Conservation (phyloP, 1,284 basidiomycete species). For the Ustilago sp. region DNA sequence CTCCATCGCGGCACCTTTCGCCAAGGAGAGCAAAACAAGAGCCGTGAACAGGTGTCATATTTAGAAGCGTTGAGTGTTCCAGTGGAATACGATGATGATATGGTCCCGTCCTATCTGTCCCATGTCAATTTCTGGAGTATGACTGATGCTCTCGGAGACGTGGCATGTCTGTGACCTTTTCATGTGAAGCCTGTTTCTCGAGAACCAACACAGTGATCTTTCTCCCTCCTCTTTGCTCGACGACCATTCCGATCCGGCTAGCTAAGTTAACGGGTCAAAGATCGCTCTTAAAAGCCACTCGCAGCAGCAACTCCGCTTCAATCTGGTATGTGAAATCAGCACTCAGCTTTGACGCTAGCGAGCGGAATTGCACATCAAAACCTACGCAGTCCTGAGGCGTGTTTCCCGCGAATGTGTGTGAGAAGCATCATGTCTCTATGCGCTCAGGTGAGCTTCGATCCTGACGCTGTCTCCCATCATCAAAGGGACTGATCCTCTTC, state of each 20-base stretch:
- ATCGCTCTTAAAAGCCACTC: not conserved
- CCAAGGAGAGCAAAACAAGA: not conserved
- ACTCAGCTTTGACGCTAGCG: not conserved
- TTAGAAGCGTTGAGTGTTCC: too few species aligned
- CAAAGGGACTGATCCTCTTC: not conserved
- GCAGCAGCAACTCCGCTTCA: constrained; percentile 1
- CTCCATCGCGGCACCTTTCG: not conserved
- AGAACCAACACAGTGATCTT: not conserved
- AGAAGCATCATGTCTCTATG: not conserved
- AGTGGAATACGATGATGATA: not conserved
- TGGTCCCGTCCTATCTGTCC: not conserved
- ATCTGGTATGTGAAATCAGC: not conserved
- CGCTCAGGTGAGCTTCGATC: not conserved
- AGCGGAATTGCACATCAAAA: constrained; percentile 1
- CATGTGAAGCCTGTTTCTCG: not conserved
- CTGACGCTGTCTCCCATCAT: not conserved
- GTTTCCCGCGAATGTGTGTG: not conserved
- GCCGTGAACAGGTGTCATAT: not conserved
- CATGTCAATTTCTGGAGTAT: not conserved
- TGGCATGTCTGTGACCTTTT: not conserved
- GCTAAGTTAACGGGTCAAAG: not conserved
- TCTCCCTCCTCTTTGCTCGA: not conserved
- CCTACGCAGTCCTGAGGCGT: not conserved
- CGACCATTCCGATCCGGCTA: not conserved
- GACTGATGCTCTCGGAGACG: not conserved